Evolutionary conservation across 78 protist genomes (phyloP), one percentile per base, ranked within the genome.

Genomic region (Protostelium mycophagum): DNA sequence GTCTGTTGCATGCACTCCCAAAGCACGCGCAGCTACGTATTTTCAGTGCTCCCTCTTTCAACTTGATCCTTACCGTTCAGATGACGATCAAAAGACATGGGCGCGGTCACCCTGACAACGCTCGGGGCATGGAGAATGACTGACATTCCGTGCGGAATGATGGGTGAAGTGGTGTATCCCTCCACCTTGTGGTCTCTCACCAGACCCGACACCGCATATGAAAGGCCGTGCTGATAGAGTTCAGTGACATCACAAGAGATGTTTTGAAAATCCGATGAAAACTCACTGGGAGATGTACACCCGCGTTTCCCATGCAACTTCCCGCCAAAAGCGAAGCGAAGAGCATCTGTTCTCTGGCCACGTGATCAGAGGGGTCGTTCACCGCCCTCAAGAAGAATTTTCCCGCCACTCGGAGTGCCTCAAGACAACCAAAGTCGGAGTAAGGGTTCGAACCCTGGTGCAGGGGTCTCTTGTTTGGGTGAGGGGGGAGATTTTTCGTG

Each of bases 381-480:
- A 91, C 90, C 0, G 91, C 89, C 0, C 86, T 34, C 85, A 51
- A 90, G 23, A 94, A 86, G 88, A 87, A 88, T 34, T 51, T 63
- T 86, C 37, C 28, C 29, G 91, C 37, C 88, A 91, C 84, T 28
- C 88, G 86, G 1, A 94, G 35, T 36, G 96, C 63, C 87, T 83
- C 37, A 10, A 91, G 36, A 23, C 90, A 1, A 93, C 96, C 87
- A 16, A 89, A 35, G 85, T 89, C 92, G n/a, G 38, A 28, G 36
- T 86, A 38, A 86, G 96, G 97, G 88, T 95, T 95, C 23, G 93
- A 35, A 0, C 97, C 97, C 85, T 95, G 97, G 83, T 95, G 91
- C 0, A 91, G 83, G 23, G 97, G 97, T 36, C 97, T 1, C 39
- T 37, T 35, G 29, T 35, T 31, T n/a, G 96, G 94, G 16, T 36